Evolutionary conservation across 202 grass and related monocot species (phyloP).

Genomic region (Schoenoplectus tabernaemontani): DNA sequence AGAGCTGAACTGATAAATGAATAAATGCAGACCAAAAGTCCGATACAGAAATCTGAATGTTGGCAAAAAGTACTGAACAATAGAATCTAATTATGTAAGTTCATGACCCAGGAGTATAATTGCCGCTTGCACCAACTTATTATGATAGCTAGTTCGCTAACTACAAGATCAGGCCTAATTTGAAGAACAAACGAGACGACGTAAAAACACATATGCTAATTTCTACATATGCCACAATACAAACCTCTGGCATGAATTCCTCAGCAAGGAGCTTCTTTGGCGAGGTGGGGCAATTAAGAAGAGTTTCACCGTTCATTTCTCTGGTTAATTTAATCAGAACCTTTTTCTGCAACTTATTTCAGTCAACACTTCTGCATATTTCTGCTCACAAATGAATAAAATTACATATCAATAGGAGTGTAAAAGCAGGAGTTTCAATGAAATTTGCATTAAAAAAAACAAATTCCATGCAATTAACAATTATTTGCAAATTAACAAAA

Average conservation of each 20-base stretch:
- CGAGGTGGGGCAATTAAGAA: not conserved
- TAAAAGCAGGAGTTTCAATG: not conserved
- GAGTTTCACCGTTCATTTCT: not conserved
- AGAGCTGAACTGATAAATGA: not conserved
- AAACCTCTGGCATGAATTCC: not conserved
- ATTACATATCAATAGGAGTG: not conserved
- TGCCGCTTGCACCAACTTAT: not conserved
- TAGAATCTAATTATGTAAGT: not conserved
- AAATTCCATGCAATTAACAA: not conserved
- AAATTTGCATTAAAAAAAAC: not conserved
- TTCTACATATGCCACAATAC: not conserved
- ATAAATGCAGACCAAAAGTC: not conserved
- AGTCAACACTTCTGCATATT: not conserved
- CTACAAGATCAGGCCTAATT: not conserved
- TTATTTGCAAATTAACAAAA: not conserved
- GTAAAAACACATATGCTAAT: not conserved
- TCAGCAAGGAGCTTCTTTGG: slow-evolving; percentile 11
- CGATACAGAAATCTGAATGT: not conserved
- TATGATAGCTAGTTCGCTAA: not conserved
- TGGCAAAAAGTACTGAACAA: not conserved
- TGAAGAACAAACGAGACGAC: not conserved
- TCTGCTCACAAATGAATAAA: slow-evolving; percentile 16
- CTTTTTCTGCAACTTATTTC: not conserved
- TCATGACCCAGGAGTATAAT: not conserved
- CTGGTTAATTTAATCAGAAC: not conserved